Conservation (phyloP, 2,329 filamentous ascomycete species). For the Hirsutella thompsonii region DNA sequence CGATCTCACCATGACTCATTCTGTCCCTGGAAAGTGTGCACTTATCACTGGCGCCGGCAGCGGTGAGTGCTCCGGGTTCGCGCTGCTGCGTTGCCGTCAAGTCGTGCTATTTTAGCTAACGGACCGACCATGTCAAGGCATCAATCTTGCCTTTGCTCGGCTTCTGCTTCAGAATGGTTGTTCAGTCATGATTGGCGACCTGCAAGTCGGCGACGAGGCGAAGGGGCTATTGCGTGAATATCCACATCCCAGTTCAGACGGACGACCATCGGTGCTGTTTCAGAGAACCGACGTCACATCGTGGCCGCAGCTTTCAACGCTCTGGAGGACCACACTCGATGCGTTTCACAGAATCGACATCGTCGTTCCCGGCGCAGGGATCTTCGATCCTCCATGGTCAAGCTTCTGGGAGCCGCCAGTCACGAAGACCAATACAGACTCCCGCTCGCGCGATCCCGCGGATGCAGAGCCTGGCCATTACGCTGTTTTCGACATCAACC, state of each 20-base stretch:
- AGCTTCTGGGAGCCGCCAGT: slow-evolving; percentile 22
- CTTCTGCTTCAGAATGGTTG: slow-evolving; percentile 20
- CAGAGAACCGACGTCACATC: slow-evolving; percentile 22
- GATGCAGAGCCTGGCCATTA: slow-evolving; percentile 19
- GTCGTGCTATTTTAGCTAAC: no score
- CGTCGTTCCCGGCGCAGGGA: slow-evolving; percentile 22
- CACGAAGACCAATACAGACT: slow-evolving; percentile 15
- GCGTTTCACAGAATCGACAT: slow-evolving; percentile 20
- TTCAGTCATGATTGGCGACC: slow-evolving; percentile 24
- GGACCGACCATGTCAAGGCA: slow-evolving; percentile 14
- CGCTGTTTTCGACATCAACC: slow-evolving; percentile 21
- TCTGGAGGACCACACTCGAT: slow-evolving; percentile 16
- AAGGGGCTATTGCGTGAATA: slow-evolving; percentile 17
- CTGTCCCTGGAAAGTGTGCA: slow-evolving; percentile 15
- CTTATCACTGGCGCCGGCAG: slow-evolving; percentile 19
- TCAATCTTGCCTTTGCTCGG: slow-evolving; percentile 21
- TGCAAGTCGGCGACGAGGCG: slow-evolving; percentile 21
- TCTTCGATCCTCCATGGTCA: slow-evolving; percentile 23
- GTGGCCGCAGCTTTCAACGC: slow-evolving; percentile 19
- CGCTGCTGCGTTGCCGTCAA: no score
- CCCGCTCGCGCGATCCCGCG: slow-evolving; percentile 12
- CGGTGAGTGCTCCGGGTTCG: slow-evolving; percentile 4
- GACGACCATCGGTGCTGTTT: slow-evolving; percentile 17
- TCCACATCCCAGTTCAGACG: slow-evolving; percentile 9
- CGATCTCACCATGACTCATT: slow-evolving; percentile 8